Evolutionary conservation across 139 green algal species (phyloP), one percentile per base, ranked within the genome.

Genomic region (Chlorella vulgaris): DNA sequence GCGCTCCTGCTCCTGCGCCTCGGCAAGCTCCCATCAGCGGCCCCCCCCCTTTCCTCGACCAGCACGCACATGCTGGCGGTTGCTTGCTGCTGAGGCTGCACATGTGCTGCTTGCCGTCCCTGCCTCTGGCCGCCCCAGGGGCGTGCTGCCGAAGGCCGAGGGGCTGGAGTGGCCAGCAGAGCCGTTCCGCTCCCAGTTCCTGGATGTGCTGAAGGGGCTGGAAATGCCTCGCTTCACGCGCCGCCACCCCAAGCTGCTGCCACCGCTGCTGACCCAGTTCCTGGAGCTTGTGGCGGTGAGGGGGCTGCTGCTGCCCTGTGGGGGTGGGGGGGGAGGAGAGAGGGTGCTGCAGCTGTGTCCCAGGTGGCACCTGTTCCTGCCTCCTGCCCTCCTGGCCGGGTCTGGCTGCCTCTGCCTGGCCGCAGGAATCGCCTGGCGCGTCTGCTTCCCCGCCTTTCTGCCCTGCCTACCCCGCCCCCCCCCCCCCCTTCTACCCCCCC

Each of bases 211-310:
- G 15, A 77, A 71, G 38, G 53, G 63, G 31, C 74, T 98, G 65
- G 91, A 96, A 87, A 97, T 98, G 93, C 82, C 93, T 2, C 92
- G 91, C 66, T 97, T 98, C 86, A 95, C 90, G 24, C 84, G 93
- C 38, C 86, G 91, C 33, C 92, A 97, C 85, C 94, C 94, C 1
- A 83, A 88, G 68, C 89, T 98, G 65, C 86, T 96, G 40, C 86
- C 92, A 55, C 89, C 87, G 7, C 85, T 98, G 36, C 86, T 97
- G 29, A 90, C 89, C 62, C 90, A 97, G 76, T 96, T 98, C 90
- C 79, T 98, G 42, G 47, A 79, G 15, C 80, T 97, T 58, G 91
- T 92, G 53, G 66, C 91, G 73, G 91, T 92, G 76, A 88, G 90
- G 33, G 55, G 55, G n/a, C 22, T 50, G 29, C 35, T 63, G 39